Conservation (phyloP, 192 early-diverging fungal genomes). For the Obelidium mucronatum region DNA sequence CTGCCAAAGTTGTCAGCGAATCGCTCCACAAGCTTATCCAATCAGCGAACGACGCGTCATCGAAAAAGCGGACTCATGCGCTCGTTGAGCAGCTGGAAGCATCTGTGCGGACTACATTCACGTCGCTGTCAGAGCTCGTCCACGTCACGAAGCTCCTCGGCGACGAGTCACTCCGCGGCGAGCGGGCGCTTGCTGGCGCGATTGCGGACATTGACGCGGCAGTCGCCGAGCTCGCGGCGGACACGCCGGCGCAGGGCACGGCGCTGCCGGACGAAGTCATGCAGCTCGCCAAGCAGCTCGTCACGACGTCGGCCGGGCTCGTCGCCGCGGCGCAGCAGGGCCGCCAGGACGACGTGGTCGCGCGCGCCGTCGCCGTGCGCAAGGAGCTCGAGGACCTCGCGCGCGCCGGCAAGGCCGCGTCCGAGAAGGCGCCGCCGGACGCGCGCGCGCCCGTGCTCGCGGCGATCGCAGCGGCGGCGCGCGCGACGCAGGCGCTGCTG, state of each 20-base stretch:
- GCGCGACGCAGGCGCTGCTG: conserved; percentile 47
- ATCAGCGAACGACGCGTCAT: conserved; percentile 43
- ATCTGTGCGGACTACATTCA: conserved; percentile 47
- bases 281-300: conserved; percentile 56
- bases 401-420: conserved; percentile 60
- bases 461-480: conserved; percentile 41
- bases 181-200: conserved; percentile 31
- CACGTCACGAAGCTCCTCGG: conserved; percentile 50
- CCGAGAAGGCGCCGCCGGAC: conserved; percentile 58
- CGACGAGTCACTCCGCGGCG: conserved; percentile 49
- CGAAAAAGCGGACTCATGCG: conserved; percentile 36
- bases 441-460: conserved; percentile 42
- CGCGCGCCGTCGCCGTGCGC: conserved; percentile 46
- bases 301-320: conserved; percentile 51
- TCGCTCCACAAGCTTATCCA: conserved; percentile 48
- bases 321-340: conserved; percentile 40
- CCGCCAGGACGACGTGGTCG: conserved; percentile 54
- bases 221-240: conserved; percentile 34
- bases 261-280: conserved; percentile 66
- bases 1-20: conserved; percentile 51
- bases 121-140: conserved; percentile 51
- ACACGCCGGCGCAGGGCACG: conserved; percentile 56
- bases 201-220: conserved; percentile 46
- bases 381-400: conserved; percentile 55
- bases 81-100: conserved; percentile 39